A percentile compares a stretch with the other conserved stretches of the same genome.
Conservation (phyloP, 306 rosid species). For the Quercus wislizeni region DNA sequence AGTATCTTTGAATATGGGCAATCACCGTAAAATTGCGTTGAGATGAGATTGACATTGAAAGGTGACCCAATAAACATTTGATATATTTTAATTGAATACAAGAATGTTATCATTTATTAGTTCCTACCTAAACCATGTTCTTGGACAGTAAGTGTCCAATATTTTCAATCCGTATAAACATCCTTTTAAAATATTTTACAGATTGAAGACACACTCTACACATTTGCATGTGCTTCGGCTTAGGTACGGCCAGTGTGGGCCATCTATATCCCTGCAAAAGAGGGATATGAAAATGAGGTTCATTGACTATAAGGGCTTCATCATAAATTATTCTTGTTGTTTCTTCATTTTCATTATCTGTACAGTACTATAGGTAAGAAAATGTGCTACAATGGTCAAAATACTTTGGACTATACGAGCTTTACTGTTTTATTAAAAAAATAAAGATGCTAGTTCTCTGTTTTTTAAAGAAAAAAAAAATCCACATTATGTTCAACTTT, state of each 20-base stretch:
- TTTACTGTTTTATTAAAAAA: too few species aligned
- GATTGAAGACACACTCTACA: not conserved
- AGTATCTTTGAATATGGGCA: not conserved
- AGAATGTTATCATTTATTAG: not conserved
- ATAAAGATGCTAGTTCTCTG: too few species aligned
- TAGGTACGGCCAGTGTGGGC: not conserved
- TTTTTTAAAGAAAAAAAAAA: too few species aligned
- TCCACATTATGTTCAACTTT: too few species aligned
- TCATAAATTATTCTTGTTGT: too few species aligned
- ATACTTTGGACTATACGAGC: too few species aligned
- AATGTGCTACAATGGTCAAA: too few species aligned
- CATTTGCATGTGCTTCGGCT: conserved; percentile 6
- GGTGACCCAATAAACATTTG: not conserved
- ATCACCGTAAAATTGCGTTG: not conserved
- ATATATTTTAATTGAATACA: not conserved
- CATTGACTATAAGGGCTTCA: not conserved
- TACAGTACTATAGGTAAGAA: too few species aligned
- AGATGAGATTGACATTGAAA: conserved; percentile 1
- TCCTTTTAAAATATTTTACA: not conserved
- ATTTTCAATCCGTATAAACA: not conserved
- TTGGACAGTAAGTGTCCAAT: not conserved
- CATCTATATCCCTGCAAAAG: not conserved
- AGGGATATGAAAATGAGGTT: not conserved
- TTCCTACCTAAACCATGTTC: conserved; percentile 23
- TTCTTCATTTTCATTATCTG: too few species aligned